phyloP scores from a whole-genome alignment of 164 flowering plant genomes.

The Stephania yunnanensis region DNA sequence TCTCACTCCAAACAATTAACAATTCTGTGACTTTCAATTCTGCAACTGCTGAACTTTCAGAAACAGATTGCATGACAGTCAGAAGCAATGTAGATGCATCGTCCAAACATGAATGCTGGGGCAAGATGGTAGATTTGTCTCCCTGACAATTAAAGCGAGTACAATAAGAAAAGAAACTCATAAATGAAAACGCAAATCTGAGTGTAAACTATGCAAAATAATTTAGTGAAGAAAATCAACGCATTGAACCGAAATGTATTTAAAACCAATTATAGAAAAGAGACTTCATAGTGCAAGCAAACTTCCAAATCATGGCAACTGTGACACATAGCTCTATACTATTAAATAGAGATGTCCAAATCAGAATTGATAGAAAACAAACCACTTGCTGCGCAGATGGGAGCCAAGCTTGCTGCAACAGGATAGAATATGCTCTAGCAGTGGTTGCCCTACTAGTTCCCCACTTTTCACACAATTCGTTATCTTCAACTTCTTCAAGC shows the following conservation, averaged over 20 bases:
- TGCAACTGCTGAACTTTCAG: constrained; percentile 20
- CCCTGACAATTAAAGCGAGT: constrained; percentile 29
- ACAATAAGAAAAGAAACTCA: background rate
- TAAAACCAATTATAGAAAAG: background rate
- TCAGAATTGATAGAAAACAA: constrained; percentile 9
- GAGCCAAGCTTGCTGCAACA: constrained; percentile 69
- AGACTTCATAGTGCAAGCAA: background rate
- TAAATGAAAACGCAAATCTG: background rate
- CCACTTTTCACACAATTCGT: constrained; percentile 33
- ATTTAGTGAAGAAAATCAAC: background rate
- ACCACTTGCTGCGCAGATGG: constrained; percentile 29
- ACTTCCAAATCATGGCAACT: background rate
- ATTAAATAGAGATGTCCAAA: background rate
- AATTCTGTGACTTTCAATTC: constrained; percentile 54
- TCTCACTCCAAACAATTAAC: constrained; percentile 52
- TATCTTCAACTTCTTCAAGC: constrained; percentile 43
- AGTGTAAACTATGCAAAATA: background rate
- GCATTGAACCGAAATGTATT: background rate
- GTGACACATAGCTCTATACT: background rate
- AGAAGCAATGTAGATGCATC: constrained; percentile 52
- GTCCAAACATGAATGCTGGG: constrained; percentile 52
- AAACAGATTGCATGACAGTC: constrained; percentile 41
- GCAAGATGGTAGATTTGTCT: constrained; percentile 20
- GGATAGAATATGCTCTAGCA: constrained; percentile 45
- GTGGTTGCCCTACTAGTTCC: constrained; percentile 36